Conservation (phyloP, 345 rosid genomes). For the Angophora floribunda region DNA sequence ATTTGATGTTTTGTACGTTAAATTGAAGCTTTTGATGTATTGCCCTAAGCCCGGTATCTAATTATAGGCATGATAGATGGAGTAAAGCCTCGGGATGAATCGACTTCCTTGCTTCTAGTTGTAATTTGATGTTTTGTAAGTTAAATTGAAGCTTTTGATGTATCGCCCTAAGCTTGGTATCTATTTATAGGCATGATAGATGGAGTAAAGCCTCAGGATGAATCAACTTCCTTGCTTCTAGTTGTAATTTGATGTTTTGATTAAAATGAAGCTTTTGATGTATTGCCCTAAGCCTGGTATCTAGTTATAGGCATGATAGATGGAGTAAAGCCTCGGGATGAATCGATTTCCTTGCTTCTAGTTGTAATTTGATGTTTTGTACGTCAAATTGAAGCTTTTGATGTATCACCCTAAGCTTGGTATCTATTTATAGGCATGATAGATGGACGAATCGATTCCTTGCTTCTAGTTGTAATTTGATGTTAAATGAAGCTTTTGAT, state of each 20-base stretch:
- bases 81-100: constrained; percentile 14
- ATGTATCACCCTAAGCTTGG: no score
- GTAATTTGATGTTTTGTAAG: constrained; percentile 16
- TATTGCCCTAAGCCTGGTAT: not conserved
- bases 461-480: no score
- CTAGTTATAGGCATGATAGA: not conserved
- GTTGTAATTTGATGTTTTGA: constrained; percentile 18
- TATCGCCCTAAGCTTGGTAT: not conserved
- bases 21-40: not conserved
- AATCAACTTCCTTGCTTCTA: constrained; percentile 72
- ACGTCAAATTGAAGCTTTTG: not conserved
- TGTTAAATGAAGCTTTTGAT: no score
- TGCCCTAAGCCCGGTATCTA: not conserved
- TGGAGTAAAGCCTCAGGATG: not conserved
- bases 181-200: not conserved
- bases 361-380: constrained; percentile 17
- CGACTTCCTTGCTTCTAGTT: constrained; percentile 61
- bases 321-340: not conserved
- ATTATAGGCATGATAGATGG: not conserved
- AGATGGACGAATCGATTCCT: no score
- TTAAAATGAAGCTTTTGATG: not conserved
- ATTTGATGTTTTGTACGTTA: constrained; percentile 11
- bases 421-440: no score
- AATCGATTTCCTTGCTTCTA: constrained; percentile 71
- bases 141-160: not conserved